Evolutionary conservation across 2,329 filamentous ascomycete species (phyloP).

Genomic region (Podosphaera xanthii): DNA sequence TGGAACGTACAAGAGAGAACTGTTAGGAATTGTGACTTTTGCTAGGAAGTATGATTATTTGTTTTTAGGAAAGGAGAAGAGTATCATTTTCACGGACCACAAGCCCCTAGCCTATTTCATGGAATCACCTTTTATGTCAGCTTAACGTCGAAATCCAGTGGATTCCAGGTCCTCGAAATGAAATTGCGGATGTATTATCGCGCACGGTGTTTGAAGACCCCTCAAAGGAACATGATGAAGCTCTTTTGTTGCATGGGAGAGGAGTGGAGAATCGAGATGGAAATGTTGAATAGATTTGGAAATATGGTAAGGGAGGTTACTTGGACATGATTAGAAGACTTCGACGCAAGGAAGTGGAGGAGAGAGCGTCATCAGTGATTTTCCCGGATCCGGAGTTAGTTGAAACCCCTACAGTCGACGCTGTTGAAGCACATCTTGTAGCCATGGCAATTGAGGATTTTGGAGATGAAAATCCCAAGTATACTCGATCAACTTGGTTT

Average conservation of each 20-base stretch:
- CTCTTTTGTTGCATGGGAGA: not conserved
- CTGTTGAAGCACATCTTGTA: not conserved
- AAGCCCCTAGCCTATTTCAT: not conserved
- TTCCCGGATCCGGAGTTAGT: not conserved
- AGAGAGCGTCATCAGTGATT: not conserved
- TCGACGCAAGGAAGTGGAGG: not conserved
- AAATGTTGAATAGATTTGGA: not conserved
- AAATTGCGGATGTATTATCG: not conserved
- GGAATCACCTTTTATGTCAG: not conserved
- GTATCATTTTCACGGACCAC: not conserved
- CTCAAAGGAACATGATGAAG: not conserved
- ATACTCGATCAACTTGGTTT: not conserved
- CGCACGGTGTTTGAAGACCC: not conserved
- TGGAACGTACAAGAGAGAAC: not conserved
- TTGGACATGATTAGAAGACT: not conserved
- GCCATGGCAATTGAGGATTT: not conserved
- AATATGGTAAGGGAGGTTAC: not conserved
- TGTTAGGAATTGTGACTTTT: not conserved
- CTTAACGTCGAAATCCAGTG: not conserved
- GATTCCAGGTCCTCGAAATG: not conserved
- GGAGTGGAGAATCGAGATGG: not conserved
- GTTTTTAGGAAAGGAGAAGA: not conserved
- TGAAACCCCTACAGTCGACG: not conserved
- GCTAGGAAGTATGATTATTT: conserved; percentile 1
- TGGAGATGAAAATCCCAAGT: not conserved